Evolutionary conservation across 257 asterid species (phyloP), one percentile per base, ranked within the genome.

Genomic region (Asclepias syriaca): DNA sequence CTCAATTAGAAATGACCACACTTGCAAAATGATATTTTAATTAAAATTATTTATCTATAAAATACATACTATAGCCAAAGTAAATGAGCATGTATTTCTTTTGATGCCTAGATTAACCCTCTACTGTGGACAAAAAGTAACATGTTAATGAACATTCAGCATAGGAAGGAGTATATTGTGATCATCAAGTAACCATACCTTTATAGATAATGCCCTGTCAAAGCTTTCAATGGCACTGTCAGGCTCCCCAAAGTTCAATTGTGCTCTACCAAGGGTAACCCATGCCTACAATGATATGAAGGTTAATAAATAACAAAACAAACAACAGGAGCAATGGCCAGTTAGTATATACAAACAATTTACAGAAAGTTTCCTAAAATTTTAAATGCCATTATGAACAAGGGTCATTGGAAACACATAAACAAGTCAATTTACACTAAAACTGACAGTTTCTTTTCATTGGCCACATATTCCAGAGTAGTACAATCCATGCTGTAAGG

Each of bases 191-290:
- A 14, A 22, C 19, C 69, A 49, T 83, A 92, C 98, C 97, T 87
- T 90, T 43, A 90, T 82, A 54, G 87, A 87, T 75, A 93, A 80
- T 75, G 97, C 97, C 77, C 79, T 87, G 83, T 93, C 95, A 58
- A 93, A 89, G 81, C 97, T 90, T 72, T 87, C 89, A 54, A 93
- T 82, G 69, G 98, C 96, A 68, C 79, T 80, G 78, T 90, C 98
- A 21, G 97, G 96, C 79, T 93, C 98, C 77, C 98, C 98, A 46
- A 77, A 93, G 83, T 93, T 93, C 56, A 93, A 76, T 68, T 93
- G 97, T 73, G 98, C 93, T 81, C 97, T 82, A 74, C 97, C 98
- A 39, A 90, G 95, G 56, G 97, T 90, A 73, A 93, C 79, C 98
- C 98, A 93, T 8, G 97, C 97, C 98, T 93, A 75, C 51, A 57